phyloP scores from a whole-genome alignment of 2,329 filamentous ascomycete species.

The Xylariaceae sp. region DNA sequence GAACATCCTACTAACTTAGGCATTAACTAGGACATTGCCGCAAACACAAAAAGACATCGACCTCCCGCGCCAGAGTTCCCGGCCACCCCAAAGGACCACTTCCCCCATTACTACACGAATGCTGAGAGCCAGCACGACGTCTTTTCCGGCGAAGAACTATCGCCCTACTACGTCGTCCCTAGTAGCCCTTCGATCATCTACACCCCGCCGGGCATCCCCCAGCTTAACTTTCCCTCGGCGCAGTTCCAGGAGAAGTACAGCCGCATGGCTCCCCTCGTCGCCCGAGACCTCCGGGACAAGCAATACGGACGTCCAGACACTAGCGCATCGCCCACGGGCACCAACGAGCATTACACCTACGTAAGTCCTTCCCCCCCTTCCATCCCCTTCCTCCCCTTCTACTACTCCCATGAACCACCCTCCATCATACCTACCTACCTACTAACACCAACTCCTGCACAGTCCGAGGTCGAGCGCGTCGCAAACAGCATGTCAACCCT shows the following conservation, averaged over 20 bases:
- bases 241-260: constrained; percentile 32
- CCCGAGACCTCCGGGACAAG: constrained; percentile 24
- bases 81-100: constrained; percentile 3
- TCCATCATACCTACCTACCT: neutral
- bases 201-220: constrained; percentile 27
- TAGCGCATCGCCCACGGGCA: constrained; percentile 2
- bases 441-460: neutral
- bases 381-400: neutral
- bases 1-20: constrained; percentile 5
- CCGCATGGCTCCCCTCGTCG: constrained; percentile 38
- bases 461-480: constrained; percentile 26
- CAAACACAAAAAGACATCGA: constrained; percentile 17
- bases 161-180: constrained; percentile 31
- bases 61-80: constrained; percentile 21
- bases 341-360: constrained; percentile 20
- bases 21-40: constrained; percentile 1
- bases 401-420: too few relatives aligned
- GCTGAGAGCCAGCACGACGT: constrained; percentile 32
- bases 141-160: constrained; percentile 27
- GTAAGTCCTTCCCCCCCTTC: constrained; percentile 23
- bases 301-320: constrained; percentile 13
- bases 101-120: constrained; percentile 7
- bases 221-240: constrained; percentile 3
- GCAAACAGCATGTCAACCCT: neutral
- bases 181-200: constrained; percentile 30